Base-by-base conservation (phyloP, 106 monocot species). In the Dendrobium chrysotoxum region DNA sequence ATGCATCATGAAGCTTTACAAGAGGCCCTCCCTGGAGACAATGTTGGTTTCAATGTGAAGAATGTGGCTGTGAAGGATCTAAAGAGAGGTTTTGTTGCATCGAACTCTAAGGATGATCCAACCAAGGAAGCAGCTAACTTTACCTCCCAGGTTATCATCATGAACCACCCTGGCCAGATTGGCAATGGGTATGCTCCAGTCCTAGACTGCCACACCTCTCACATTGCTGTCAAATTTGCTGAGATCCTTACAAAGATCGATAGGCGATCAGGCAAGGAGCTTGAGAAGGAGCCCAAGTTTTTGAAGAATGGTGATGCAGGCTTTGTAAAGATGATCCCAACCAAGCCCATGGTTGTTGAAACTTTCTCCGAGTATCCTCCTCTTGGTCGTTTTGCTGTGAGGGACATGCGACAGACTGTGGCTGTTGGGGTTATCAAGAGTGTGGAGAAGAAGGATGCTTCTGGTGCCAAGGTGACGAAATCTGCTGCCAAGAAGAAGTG, bases 21-120 rank as follows among this genome's bases (percentile, higher is more conserved):
- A 50, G 90, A 87, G 64, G 90, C 87, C 31, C 80, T 86, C 5
- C 89, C 89, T 5, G 89, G 89, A 47, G 89, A 88, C 80, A 91
- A 91, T 46, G 91, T 91, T 12, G 91, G 91, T 13, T 91, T 91
- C 73, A 91, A 91, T 40, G 91, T 88, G 7, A 91, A 91, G 84
- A 91, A 91, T 53, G 84, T 91, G n/a, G 86, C 91, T 15, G 91
- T 91, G 1, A 91, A 91, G 82, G 91, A 91, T 81, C 82, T 88
- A 45, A 91, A 91, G 86, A 86, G 88, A 77, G 91, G 91, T 4
- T 91, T 35, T 0, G 35, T 35, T 3, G 35, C 35, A 35, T 35
- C 35, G 0, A 35, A 35, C 35, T 35, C 35, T 40, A 88, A 88
- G 82, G 88, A 88, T 9, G 88, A 88, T 67, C 88, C 88, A 28